phyloP scores from a whole-genome alignment of 1,284 basidiomycete species.

The Singerocomus inundabilis region DNA sequence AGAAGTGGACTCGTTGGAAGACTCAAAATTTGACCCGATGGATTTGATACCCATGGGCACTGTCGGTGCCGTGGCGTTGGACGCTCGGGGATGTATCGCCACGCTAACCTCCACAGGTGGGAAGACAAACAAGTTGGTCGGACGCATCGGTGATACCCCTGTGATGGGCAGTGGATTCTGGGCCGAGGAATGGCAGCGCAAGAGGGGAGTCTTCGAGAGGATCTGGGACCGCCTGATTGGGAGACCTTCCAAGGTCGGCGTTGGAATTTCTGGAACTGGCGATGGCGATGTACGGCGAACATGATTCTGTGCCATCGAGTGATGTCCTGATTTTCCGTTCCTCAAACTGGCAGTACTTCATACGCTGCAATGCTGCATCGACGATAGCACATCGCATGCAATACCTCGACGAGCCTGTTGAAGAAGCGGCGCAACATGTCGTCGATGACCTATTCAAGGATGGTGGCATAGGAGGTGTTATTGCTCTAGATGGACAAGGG shows the following conservation, averaged over 20 bases:
- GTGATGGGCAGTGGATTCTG: slow-evolving; percentile 77
- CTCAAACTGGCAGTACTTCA: slow-evolving; percentile 64
- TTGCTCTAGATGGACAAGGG: slow-evolving; percentile 63
- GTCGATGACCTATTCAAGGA: slow-evolving; percentile 54
- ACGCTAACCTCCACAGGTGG: slow-evolving; percentile 79
- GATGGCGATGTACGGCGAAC: slow-evolving; percentile 66
- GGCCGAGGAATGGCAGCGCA: slow-evolving; percentile 70
- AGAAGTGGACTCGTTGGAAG: slow-evolving; percentile 10
- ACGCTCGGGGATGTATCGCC: slow-evolving; percentile 69
- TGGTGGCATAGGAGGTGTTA: slow-evolving; percentile 69
- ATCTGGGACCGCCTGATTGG: slow-evolving; percentile 43
- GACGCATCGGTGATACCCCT: slow-evolving; percentile 80
- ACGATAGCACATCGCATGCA: slow-evolving; percentile 68
- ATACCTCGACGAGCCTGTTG: slow-evolving; percentile 55
- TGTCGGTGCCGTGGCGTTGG: slow-evolving; percentile 80
- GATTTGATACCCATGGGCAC: slow-evolving; percentile 73
- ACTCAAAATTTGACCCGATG: slow-evolving; percentile 35
- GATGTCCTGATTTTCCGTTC: slow-evolving; percentile 2
- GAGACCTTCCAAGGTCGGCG: slow-evolving; percentile 41
- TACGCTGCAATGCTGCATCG: slow-evolving; percentile 63
- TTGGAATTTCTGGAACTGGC: slow-evolving; percentile 82
- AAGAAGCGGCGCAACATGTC: slow-evolving; percentile 51
- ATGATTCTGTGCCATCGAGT: slow-evolving; percentile 5
- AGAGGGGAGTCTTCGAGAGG: slow-evolving; percentile 37
- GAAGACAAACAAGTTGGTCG: slow-evolving; percentile 77